These are phyloP conservation scores for Corylus heterophylla DNA, from an alignment of 306 rosid species.

Conservation along the genomic window DNA sequence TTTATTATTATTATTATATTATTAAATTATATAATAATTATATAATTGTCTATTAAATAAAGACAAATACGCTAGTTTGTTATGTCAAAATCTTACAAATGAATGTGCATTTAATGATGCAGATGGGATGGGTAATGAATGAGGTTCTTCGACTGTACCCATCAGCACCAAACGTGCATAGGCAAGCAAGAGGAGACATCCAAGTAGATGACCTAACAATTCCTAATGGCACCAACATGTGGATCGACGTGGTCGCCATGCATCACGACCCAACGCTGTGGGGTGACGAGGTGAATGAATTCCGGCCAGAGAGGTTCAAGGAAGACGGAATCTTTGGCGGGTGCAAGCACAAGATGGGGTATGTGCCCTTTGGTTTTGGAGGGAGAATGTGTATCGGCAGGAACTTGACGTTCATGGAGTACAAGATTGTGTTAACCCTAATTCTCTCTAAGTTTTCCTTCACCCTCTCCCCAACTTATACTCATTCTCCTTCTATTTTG, in stretches of 20 bases:
- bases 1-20: not conserved
- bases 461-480: conserved; percentile 48
- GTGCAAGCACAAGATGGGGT: conserved; percentile 84
- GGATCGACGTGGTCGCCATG: conserved; percentile 84
- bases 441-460: conserved; percentile 74
- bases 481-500: conserved; percentile 63
- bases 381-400: conserved; percentile 85
- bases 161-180: conserved; percentile 81
- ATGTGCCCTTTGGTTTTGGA: conserved; percentile 88
- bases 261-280: conserved; percentile 68
- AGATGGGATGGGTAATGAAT: conserved; percentile 96
- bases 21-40: too few relatives aligned
- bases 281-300: conserved; percentile 74
- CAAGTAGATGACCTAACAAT: conserved; percentile 47
- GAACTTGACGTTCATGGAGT: conserved; percentile 77
- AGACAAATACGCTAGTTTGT: not conserved
- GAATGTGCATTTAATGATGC: conserved; percentile 13
- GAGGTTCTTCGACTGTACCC: conserved; percentile 82
- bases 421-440: conserved; percentile 62
- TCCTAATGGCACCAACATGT: conserved; percentile 80
- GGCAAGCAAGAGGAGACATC: conserved; percentile 77
- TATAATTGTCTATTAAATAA: not conserved
- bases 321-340: conserved; percentile 54
- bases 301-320: conserved; percentile 74
- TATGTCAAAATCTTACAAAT: not conserved